phyloP scores from a whole-genome alignment of 768 basidiomycete species.

The Paxillus rubicundulus region DNA sequence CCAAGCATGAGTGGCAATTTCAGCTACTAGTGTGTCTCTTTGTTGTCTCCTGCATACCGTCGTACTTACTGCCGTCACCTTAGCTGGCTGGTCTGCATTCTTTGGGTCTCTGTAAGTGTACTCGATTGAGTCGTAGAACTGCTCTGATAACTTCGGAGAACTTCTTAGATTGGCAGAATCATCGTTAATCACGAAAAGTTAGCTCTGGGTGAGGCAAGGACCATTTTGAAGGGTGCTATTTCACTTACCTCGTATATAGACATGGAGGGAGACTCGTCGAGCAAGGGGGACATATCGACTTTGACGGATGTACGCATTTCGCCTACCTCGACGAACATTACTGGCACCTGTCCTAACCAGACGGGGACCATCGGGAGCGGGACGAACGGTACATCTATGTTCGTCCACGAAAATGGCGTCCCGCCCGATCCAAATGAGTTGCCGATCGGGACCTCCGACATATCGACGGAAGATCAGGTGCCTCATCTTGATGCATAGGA shows the following conservation, averaged over 20 bases:
- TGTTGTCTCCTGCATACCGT: not conserved
- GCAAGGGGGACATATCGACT: not conserved
- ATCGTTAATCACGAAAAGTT: constrained; percentile 14
- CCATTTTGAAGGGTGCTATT: not conserved
- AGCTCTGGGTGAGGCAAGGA: not conserved
- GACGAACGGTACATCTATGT: too few relatives aligned
- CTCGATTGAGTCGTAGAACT: not conserved
- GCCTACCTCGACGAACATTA: too few relatives aligned
- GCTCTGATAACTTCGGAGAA: not conserved
- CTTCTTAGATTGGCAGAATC: constrained; percentile 15
- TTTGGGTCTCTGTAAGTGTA: constrained; percentile 19
- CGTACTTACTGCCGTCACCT: not conserved
- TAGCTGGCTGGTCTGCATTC: constrained; percentile 18
- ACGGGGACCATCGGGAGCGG: too few relatives aligned
- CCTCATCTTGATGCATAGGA: too few relatives aligned
- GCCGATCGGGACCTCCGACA: too few relatives aligned
- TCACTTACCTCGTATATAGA: constrained; percentile 19
- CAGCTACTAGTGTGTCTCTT: constrained; percentile 17
- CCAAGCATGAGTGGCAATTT: constrained; percentile 18
- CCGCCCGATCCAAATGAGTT: too few relatives aligned
- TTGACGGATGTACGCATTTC: not conserved
- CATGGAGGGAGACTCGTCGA: constrained; percentile 2
- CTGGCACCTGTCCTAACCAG: too few relatives aligned
- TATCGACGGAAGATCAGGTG: too few relatives aligned
- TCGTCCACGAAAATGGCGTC: too few relatives aligned